Evolutionary conservation across 768 basidiomycete species (phyloP).

Genomic region (Coprinopsis sp.): DNA sequence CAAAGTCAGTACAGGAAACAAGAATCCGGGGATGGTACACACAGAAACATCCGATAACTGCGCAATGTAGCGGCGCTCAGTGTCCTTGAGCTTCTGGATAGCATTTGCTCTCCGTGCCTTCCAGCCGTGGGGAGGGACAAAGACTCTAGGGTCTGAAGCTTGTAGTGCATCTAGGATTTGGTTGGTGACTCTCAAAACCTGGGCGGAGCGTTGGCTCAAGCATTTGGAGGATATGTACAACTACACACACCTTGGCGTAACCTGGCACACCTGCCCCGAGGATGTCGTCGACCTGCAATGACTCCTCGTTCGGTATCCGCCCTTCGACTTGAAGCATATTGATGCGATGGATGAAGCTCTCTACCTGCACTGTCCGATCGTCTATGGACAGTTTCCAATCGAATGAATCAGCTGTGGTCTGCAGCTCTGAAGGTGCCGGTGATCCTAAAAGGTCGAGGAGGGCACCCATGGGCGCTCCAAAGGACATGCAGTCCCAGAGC

Average conservation of each 20-base stretch:
- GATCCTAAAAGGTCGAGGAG: conserved; percentile 35
- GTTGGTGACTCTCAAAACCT: conserved; percentile 34
- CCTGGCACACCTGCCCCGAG: conserved; percentile 25
- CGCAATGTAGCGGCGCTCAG: conserved; percentile 27
- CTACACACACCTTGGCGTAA: conserved; percentile 30
- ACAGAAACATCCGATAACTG: conserved; percentile 27
- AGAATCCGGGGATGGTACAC: conserved; percentile 7
- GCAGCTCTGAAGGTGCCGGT: conserved; percentile 27
- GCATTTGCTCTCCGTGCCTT: conserved; percentile 19
- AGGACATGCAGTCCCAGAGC: conserved; percentile 34
- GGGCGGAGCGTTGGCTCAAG: not conserved
- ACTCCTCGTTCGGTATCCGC: conserved; percentile 33
- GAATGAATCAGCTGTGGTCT: conserved; percentile 22
- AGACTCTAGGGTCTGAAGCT: conserved; percentile 33
- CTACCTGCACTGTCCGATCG: conserved; percentile 26
- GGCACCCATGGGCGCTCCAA: conserved; percentile 31
- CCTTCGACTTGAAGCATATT: conserved; percentile 31
- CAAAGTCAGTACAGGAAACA: not conserved
- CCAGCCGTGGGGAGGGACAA: conserved; percentile 24
- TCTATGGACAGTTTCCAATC: conserved; percentile 26
- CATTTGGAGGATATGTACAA: not conserved
- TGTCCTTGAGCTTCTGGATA: conserved; percentile 28
- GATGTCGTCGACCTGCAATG: conserved; percentile 34
- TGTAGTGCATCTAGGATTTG: conserved; percentile 31
- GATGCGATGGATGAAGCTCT: conserved; percentile 31